Percentiles rank a stretch among this genome's conserved stretches.
phyloP scores from a whole-genome alignment of 2,329 filamentous ascomycete species.

The Hypomyces rosellus region DNA sequence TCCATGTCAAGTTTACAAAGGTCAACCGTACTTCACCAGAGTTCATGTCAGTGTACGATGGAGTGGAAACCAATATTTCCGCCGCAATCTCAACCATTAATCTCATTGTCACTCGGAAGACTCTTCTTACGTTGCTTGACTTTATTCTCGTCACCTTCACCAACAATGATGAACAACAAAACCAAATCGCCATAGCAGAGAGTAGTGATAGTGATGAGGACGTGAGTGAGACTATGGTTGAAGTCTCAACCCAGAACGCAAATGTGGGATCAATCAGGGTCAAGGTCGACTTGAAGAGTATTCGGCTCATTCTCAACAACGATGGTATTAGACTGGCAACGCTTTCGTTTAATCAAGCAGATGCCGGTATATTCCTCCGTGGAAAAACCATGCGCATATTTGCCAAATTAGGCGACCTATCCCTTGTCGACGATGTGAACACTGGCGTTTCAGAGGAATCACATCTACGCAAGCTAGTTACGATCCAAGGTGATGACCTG shows the following conservation, averaged over 20 bases:
- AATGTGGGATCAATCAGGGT: slow-evolving; percentile 75
- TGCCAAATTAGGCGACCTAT: slow-evolving; percentile 80
- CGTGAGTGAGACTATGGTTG: slow-evolving; percentile 27
- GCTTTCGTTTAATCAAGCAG: slow-evolving; percentile 83
- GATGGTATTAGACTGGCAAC: slow-evolving; percentile 94
- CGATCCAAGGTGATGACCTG: slow-evolving; percentile 90
- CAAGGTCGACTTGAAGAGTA: slow-evolving; percentile 88
- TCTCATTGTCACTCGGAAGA: slow-evolving; percentile 86
- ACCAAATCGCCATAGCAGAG: slow-evolving; percentile 31
- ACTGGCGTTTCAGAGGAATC: slow-evolving; percentile 78
- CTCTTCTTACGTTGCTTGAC: slow-evolving; percentile 83
- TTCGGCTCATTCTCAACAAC: slow-evolving; percentile 91
- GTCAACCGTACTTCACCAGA: slow-evolving; percentile 90
- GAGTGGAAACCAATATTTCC: slow-evolving; percentile 88
- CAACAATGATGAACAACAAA: slow-evolving; percentile 36
- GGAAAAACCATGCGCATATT: slow-evolving; percentile 83
- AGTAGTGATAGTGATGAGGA: slow-evolving; percentile 23
- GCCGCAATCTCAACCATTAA: slow-evolving; percentile 94
- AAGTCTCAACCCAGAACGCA: slow-evolving; percentile 29
- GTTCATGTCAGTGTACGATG: slow-evolving; percentile 85
- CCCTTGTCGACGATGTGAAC: slow-evolving; percentile 88
- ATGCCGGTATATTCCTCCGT: slow-evolving; percentile 82
- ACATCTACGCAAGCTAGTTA: slow-evolving; percentile 76
- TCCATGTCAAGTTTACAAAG: slow-evolving; percentile 81
- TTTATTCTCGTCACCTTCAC: slow-evolving; percentile 93